phyloP scores from a whole-genome alignment of 1,284 basidiomycete species.

The Tremellales sp. region DNA sequence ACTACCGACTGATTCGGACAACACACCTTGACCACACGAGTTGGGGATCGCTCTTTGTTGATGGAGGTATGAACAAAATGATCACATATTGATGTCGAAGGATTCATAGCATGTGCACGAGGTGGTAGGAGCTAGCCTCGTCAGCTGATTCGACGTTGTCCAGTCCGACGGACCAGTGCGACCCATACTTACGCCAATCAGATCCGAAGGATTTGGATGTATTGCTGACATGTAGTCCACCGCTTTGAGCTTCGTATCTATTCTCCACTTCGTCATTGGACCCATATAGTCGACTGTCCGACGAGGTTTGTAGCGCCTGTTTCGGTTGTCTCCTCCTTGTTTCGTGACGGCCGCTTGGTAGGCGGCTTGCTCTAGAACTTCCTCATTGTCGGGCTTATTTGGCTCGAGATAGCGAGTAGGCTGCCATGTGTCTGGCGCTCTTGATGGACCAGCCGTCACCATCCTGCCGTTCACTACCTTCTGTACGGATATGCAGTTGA shows the following conservation, averaged over 20 bases:
- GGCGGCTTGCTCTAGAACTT: conserved; percentile 66
- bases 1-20: background rate
- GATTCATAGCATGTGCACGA: conserved; percentile 83
- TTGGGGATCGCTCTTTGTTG: conserved; percentile 96
- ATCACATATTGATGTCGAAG: conserved; percentile 86
- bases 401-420: conserved; percentile 52
- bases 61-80: conserved; percentile 97
- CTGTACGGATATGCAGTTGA: background rate
- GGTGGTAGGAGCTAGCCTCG: conserved; percentile 77
- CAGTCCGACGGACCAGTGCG: background rate
- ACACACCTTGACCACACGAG: conserved; percentile 85
- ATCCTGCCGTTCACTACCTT: no score
- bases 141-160: conserved; percentile 5
- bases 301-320: conserved; percentile 86
- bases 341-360: conserved; percentile 63
- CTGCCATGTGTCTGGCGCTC: conserved; percentile 47
- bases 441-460: conserved; percentile 28
- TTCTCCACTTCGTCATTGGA: conserved; percentile 71
- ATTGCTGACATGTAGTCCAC: conserved; percentile 69
- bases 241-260: conserved; percentile 62
- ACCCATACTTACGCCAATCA: conserved; percentile 67
- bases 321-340: conserved; percentile 49
- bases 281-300: conserved; percentile 93
- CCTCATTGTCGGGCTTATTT: conserved; percentile 66
- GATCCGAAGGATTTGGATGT: conserved; percentile 73